Base-by-base conservation (phyloP, 768 basidiomycete genomes). In the Roridomyces roridus region DNA sequence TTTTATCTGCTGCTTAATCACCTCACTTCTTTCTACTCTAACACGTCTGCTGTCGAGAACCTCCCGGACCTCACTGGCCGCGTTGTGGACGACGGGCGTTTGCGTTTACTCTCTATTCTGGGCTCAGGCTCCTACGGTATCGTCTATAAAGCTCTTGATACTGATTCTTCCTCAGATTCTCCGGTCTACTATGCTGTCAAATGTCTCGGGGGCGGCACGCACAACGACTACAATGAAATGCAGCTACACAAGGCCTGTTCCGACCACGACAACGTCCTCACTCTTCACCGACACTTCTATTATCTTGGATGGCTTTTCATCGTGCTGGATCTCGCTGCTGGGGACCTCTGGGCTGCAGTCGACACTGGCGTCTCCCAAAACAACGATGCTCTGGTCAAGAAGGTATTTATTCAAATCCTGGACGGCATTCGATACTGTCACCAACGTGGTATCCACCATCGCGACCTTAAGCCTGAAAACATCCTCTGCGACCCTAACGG, bases 391-490 rank as follows among this genome's bases (percentile, higher is more conserved):
- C 70, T 80, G 45, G 78, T 85, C 65, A 76, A 74, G 49, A 49
- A 65, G 25, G 76, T 79, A 39, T 85, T 84, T 70, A 65, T 81
- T 11, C 89, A 91, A 73, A 84, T 90, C 62, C 70, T 91, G 59
- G 73, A 78, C 26, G 88, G 87, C 28, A 78, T 91, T 36, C 77
- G 78, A 4, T 89, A 89, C 67, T 76, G 90, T 21, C 89, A 91
- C 59, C 83, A 82, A 54, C 86, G 87, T 72, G 88, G 88, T 59
- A 86, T 91, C 88, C 37, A 37, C 47, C 58, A 59, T 35, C 46
- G 58, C 8, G 58, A 59, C 34, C 39, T 54, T 8, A 59, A 91
- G 72, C 89, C 89, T 1, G 90, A 90, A 76, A 91, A 91, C 68
- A 65, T 91, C 24, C 83, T 90, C 64, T 84, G 91, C 65, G 74